phyloP scores from a whole-genome alignment of 495 filamentous ascomycete genomes.

The Daldinia loculata region DNA sequence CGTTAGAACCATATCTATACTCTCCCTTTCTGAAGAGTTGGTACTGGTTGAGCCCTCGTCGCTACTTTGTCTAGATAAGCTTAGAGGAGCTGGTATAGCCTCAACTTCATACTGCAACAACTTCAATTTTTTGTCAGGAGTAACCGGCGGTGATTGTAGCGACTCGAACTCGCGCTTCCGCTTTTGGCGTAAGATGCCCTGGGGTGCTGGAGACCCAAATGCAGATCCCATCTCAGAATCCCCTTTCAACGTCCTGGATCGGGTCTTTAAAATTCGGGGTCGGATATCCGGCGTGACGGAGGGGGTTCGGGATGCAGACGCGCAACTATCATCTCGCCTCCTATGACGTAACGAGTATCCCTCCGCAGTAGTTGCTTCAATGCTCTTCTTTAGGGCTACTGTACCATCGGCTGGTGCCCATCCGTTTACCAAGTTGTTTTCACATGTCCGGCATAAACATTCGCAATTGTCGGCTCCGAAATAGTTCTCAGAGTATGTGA shows the following conservation, averaged over 20 bases:
- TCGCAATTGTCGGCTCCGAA: slow-evolving; percentile 96
- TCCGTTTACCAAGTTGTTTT: slow-evolving; percentile 77
- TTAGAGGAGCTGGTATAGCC: slow-evolving; percentile 36
- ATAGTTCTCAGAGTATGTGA: slow-evolving; percentile 93
- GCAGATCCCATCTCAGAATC: slow-evolving; percentile 45
- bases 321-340: slow-evolving; percentile 54
- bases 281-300: slow-evolving; percentile 60
- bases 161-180: slow-evolving; percentile 47
- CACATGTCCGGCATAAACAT: slow-evolving; percentile 90
- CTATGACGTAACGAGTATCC: slow-evolving; percentile 57
- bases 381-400: slow-evolving; percentile 52
- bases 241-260: slow-evolving; percentile 45
- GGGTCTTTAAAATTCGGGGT: slow-evolving; percentile 51
- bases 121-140: slow-evolving; percentile 56
- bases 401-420: slow-evolving; percentile 67
- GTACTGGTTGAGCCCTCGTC: slow-evolving; percentile 39
- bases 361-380: slow-evolving; percentile 47
- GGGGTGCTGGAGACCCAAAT: slow-evolving; percentile 29
- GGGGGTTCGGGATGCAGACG: slow-evolving; percentile 53
- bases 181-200: slow-evolving; percentile 38
- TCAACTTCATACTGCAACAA: slow-evolving; percentile 47
- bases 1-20: slow-evolving; percentile 45
- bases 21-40: slow-evolving; percentile 35
- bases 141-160: slow-evolving; percentile 55
- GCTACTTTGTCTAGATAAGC: slow-evolving; percentile 40